Evolutionary conservation across 352 stramenopile genomes (phyloP), one percentile per base, ranked within the genome.

Genomic region (Globisporangium middletonii): DNA sequence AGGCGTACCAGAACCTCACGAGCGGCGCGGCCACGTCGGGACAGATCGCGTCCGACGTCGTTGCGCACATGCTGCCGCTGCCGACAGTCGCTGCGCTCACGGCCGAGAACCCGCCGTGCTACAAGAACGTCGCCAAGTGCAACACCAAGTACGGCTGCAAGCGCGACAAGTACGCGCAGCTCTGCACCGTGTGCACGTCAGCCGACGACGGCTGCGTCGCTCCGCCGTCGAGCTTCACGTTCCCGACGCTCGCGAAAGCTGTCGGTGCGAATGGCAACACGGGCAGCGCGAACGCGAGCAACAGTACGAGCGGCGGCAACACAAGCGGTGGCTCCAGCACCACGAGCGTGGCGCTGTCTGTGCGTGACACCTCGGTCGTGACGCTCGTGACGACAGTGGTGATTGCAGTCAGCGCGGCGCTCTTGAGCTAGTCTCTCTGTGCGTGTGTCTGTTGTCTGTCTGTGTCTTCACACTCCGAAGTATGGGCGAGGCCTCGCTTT

Each of bases 71-170:
- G 52, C 57, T 86, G 49, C 53, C 77, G 4, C 68, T 91, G 49
- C 81, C 81, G 11, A 72, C 70, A 5, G 57, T 76, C 11, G 46
- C 56, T 5, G 72, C 88, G 50, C 73, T 91, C 1, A 60, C 54
- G 2, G 56, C 65, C 12, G 64, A 80, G 59, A 91, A 91, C 69
- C 81, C 81, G 12, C 33, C 68, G 51, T 91, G 81, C 67, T 91
- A 86, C 59, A 46, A 68, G 30, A 91, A 84, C 59, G 80, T 84
- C 6, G 64, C 74, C 52, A 72, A 75, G 60, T 89, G 81, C 53
- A 82, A 83, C 60, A 62, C 65, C 8, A 57, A 74, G 19, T 54
- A 47, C 50, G 80, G 80, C 55, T 88, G 80, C 67, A 73, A 75
- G 54, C 78, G 78, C 35, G 76, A 88, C 54, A 65, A 79, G 30